These are phyloP conservation scores for Heliamphora pulchella DNA, from an alignment of 179 eudicot genomes.

Conservation along the genomic window DNA sequence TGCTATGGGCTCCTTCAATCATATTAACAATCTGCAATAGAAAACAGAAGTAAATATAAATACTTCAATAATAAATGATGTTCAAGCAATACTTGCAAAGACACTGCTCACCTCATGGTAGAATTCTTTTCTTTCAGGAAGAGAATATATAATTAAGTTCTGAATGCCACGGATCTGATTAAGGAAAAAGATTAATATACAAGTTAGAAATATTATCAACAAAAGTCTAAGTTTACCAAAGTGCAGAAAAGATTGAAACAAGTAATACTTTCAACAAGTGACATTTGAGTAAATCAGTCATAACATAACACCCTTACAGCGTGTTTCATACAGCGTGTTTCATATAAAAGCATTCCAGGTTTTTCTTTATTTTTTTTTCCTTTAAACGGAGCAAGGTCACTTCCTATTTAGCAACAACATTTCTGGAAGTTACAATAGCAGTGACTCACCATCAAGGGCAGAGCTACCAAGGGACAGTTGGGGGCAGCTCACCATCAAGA, in stretches of 20 bases:
- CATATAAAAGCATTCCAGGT: too few relatives aligned
- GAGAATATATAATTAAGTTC: conserved; percentile 82
- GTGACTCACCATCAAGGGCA: background rate
- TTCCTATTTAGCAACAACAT: too few relatives aligned
- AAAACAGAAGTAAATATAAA: background rate
- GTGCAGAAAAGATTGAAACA: background rate
- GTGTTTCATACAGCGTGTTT: too few relatives aligned
- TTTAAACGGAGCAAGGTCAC: too few relatives aligned
- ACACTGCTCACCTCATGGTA: conserved; percentile 74
- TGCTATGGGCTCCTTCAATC: conserved; percentile 68
- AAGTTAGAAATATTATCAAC: conserved; percentile 9
- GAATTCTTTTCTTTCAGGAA: conserved; percentile 90
- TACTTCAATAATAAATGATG: too few relatives aligned
- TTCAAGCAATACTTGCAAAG: too few relatives aligned
- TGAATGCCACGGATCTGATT: conserved; percentile 76
- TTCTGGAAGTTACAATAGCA: too few relatives aligned
- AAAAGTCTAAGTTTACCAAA: background rate
- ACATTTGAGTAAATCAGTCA: background rate
- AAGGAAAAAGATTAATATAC: conserved; percentile 1
- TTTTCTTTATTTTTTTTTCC: too few relatives aligned
- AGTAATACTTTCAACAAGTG: background rate
- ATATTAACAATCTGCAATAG: conserved; percentile 68
- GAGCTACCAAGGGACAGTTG: too few relatives aligned
- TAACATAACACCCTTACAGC: background rate
- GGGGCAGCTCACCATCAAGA: too few relatives aligned